These are phyloP conservation scores for Hymenoscyphus linearis DNA, from an alignment of 2,329 filamentous ascomycete species.

Conservation along the genomic window DNA sequence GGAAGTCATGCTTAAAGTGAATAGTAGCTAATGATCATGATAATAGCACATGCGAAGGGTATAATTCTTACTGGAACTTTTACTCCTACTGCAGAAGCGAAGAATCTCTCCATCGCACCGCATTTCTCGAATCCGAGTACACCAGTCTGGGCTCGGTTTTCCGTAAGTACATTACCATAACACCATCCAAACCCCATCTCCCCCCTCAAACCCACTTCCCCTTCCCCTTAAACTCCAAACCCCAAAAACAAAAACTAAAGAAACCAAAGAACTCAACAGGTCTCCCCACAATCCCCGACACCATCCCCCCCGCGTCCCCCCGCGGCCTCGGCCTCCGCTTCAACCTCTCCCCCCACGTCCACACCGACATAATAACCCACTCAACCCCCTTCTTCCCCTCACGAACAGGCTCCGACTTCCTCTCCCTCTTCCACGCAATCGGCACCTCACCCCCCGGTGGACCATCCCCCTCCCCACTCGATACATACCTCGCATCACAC, in stretches of 20 bases:
- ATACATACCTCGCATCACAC: slow-evolving; percentile 40
- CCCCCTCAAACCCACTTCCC: too few species aligned
- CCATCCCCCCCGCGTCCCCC: slow-evolving; percentile 42
- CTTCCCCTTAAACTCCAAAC: not conserved
- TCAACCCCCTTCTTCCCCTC: slow-evolving; percentile 48
- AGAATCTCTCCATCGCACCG: slow-evolving; percentile 40
- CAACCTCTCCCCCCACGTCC: slow-evolving; percentile 39
- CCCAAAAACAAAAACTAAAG: not conserved
- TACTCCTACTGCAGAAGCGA: slow-evolving; percentile 40
- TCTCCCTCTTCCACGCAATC: slow-evolving; percentile 42
- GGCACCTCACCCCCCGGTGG: slow-evolving; percentile 27
- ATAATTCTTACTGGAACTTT: slow-evolving; percentile 47
- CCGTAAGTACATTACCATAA: slow-evolving; percentile 15
- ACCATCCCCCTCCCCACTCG: slow-evolving; percentile 28
- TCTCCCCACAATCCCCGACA: slow-evolving; percentile 45
- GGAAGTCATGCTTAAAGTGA: not conserved
- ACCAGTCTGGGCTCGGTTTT: slow-evolving; percentile 43
- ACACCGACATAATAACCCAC: slow-evolving; percentile 53
- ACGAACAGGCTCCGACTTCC: slow-evolving; percentile 47
- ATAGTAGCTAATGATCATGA: slow-evolving; percentile 2
- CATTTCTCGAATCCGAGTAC: slow-evolving; percentile 43
- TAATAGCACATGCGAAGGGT: slow-evolving; percentile 49
- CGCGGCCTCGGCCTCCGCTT: slow-evolving; percentile 46
- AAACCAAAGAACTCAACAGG: slow-evolving; percentile 40
- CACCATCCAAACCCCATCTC: too few species aligned